Evolutionary conservation across 495 filamentous ascomycete genomes (phyloP).

Genomic region (Hypoxylon fragiforme): DNA sequence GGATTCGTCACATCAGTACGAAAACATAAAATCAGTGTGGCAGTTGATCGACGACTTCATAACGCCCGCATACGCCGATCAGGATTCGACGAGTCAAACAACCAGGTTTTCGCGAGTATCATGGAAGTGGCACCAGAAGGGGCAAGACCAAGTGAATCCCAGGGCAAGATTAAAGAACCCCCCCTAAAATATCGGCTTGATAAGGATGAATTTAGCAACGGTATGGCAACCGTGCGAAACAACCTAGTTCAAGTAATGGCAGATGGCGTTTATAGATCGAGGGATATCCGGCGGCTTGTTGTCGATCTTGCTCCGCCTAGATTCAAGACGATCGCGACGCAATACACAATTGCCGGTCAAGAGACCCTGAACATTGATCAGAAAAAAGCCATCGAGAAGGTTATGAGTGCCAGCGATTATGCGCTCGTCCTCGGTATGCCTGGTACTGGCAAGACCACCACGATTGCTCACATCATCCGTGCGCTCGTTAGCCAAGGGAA

Average conservation of each 20-base stretch:
- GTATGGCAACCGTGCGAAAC: conserved; percentile 91
- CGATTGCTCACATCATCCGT: conserved; percentile 94
- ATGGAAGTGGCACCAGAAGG: conserved; percentile 77
- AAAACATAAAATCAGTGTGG: conserved; percentile 75
- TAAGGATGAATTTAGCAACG: conserved; percentile 97
- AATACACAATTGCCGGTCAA: conserved; percentile 58
- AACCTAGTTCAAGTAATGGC: conserved; percentile 93
- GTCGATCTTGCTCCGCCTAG: conserved; percentile 70
- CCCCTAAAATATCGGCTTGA: conserved; percentile 81
- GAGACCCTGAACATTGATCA: conserved; percentile 83
- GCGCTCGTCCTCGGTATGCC: conserved; percentile 97
- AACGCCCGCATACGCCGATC: conserved; percentile 74
- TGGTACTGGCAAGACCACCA: conserved; percentile 96
- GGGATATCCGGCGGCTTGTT: conserved; percentile 73
- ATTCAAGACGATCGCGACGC: conserved; percentile 68
- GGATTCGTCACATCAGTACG: conserved; percentile 81
- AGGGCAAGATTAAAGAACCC: conserved; percentile 52
- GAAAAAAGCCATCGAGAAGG: conserved; percentile 81
- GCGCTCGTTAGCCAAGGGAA: conserved; percentile 88
- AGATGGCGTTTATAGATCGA: conserved; percentile 69
- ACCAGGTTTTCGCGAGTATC: conserved; percentile 87
- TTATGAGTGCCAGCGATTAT: conserved; percentile 93
- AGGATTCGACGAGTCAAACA: conserved; percentile 72
- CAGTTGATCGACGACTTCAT: conserved; percentile 84
- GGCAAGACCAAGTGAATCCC: conserved; percentile 48